Evolutionary conservation across 768 basidiomycete genomes (phyloP), one percentile per base, ranked within the genome.

Genomic region (Mycena vitilis): DNA sequence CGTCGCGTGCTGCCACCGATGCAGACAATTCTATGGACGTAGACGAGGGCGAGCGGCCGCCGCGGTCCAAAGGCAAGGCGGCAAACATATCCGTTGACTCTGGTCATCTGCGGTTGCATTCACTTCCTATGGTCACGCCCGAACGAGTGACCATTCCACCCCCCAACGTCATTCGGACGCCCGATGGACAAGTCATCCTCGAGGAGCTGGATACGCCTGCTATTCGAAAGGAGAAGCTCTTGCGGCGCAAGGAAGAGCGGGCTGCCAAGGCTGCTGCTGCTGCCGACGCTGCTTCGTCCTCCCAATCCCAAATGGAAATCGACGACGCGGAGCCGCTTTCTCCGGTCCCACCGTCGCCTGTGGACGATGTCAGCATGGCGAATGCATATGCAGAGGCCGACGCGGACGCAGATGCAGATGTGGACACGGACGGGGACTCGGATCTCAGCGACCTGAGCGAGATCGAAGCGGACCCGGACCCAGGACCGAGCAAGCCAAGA

Each of bases 121-220:
- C 69, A 4, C 60, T 57, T 40, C 38, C 68, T 53, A n/a, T 68
- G 62, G 40, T 63, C 22, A 61, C 63, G 52, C 57, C 68, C n/a
- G 63, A 70, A 22, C 42, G 57, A 70, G 70, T 64, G 68, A 47
- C 63, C 59, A 69, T 70, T 57, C 66, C 71, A 25, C 74, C 68
- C 25, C 73, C 66, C 18, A 75, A 68, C 22, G 77, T 78, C 15
- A 74, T 81, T 13, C 73, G 73, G 13, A 71, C 73, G 23, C 79
- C 84, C n/a, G 80, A 80, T 51, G 85, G 86, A n/a, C 83, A 79
- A 64, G 82, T 90, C 54, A 85, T 92, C 62, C 86, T 93, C 63
- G 91, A 94, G 74, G 87, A 88, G 66, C 81, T 93, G 25, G 92
- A 93, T 73, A 90, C 92, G 7, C 92, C 92, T 42, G 85, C 85